A percentile compares a stretch with the other conserved stretches of the same genome.
Evolutionary conservation across 2,329 filamentous ascomycete species (phyloP).

Genomic region (Stachybotrys chartarum): DNA sequence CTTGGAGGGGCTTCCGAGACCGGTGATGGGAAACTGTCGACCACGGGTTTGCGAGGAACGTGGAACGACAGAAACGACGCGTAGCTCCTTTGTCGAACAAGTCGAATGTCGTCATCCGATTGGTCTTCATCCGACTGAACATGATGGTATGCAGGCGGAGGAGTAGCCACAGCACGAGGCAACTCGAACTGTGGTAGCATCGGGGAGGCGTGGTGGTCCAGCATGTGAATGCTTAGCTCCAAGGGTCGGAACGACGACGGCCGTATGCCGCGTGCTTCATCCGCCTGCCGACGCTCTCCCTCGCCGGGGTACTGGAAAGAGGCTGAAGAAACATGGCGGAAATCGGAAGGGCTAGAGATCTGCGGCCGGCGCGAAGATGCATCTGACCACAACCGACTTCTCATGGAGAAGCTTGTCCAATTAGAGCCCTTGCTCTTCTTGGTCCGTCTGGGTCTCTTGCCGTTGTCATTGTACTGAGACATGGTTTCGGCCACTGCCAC

Average conservation of each 20-base stretch:
- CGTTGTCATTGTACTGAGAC: slow-evolving; percentile 7
- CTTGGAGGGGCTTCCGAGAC: slow-evolving; percentile 18
- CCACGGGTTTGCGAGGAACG: slow-evolving; percentile 38
- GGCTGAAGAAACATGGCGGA: slow-evolving; percentile 48
- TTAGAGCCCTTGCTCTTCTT: slow-evolving; percentile 19
- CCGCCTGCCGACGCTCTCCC: slow-evolving; percentile 6
- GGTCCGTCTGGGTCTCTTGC: slow-evolving; percentile 9
- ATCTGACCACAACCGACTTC: slow-evolving; percentile 37
- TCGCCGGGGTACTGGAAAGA: slow-evolving; percentile 28
- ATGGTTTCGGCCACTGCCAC: slow-evolving; percentile 15
- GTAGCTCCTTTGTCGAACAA: slow-evolving; percentile 34
- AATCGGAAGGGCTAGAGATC: slow-evolving; percentile 54
- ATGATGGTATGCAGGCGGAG: slow-evolving; percentile 23
- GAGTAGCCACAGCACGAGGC: slow-evolving; percentile 29
- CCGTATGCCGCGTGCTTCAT: slow-evolving; percentile 14
- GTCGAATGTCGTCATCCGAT: slow-evolving; percentile 21
- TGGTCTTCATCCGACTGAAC: slow-evolving; percentile 23
- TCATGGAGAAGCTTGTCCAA: slow-evolving; percentile 37
- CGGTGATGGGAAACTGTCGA: slow-evolving; percentile 13
- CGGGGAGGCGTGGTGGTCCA: slow-evolving; percentile 40
- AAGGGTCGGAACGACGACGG: slow-evolving; percentile 42
- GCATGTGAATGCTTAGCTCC: slow-evolving; percentile 46
- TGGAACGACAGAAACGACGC: slow-evolving; percentile 48
- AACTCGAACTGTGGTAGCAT: slow-evolving; percentile 45
- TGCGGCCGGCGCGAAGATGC: slow-evolving; percentile 42